Percentiles rank a stretch among this genome's conserved stretches.
phyloP scores from a whole-genome alignment of 371 early-diverging fungal genomes.

The Mucor irregularis region DNA sequence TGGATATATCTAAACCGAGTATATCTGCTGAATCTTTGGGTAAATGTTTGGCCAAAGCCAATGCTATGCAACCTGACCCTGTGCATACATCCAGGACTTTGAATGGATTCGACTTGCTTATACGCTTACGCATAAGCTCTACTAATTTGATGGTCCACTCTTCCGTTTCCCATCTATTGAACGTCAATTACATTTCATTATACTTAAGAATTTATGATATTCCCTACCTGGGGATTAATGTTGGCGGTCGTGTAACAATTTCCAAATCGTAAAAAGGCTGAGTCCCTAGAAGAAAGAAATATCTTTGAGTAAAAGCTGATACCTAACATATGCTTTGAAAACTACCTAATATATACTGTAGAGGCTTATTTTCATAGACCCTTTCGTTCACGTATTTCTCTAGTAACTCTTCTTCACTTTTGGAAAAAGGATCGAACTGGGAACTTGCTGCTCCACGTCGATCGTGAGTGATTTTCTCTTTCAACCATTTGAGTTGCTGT shows the following conservation, averaged over 20 bases:
- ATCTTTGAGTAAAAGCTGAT: background rate
- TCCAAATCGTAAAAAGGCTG: conserved; percentile 85
- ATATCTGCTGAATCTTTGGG: conserved; percentile 35
- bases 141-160: conserved; percentile 78
- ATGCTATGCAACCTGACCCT: conserved; percentile 86
- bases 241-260: conserved; percentile 70
- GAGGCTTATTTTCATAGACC: conserved; percentile 63
- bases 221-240: conserved; percentile 79
- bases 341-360: conserved; percentile 84
- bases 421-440: conserved; percentile 1
- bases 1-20: conserved; percentile 42
- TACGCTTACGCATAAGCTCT: conserved; percentile 31
- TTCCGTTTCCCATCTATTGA: conserved; percentile 86
- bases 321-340: background rate
- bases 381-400: conserved; percentile 51
- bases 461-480: conserved; percentile 26
- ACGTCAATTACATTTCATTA: background rate
- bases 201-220: background rate
- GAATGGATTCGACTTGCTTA: conserved; percentile 28
- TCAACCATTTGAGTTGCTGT: conserved; percentile 40
- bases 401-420: conserved; percentile 18
- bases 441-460: background rate
- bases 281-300: conserved; percentile 42
- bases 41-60: conserved; percentile 73
- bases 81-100: conserved; percentile 86